Conservation (phyloP, 1,139 yeast species). For the Meyerozyma elateridarum region DNA sequence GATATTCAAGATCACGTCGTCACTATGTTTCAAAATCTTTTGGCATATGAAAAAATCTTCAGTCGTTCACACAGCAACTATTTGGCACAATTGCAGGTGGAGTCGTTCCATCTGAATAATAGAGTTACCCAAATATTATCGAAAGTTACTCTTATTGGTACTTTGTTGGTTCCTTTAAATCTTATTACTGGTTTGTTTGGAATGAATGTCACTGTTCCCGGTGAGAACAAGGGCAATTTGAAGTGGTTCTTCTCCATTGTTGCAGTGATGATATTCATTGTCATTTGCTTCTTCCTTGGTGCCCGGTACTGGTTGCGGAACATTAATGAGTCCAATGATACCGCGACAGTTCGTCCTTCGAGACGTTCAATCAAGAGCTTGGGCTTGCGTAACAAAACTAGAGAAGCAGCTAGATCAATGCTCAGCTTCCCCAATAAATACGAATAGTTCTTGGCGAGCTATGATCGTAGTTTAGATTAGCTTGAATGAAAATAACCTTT, state of each 20-base stretch:
- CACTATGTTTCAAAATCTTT: slow-evolving; percentile 88
- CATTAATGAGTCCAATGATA: slow-evolving; percentile 12
- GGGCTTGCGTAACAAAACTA: slow-evolving; percentile 33
- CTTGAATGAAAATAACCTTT: too few relatives aligned
- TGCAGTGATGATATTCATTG: slow-evolving; percentile 33
- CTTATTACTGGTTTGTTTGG: slow-evolving; percentile 91
- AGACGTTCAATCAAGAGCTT: slow-evolving; percentile 42
- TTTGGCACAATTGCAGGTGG: slow-evolving; percentile 90
- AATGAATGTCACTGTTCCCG: slow-evolving; percentile 92
- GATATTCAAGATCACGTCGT: slow-evolving; percentile 97
- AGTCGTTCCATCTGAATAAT: slow-evolving; percentile 79
- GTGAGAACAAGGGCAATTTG: slow-evolving; percentile 42
- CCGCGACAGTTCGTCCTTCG: slow-evolving; percentile 14
- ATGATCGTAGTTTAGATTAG: too few relatives aligned
- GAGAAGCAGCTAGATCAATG: slow-evolving; percentile 33
- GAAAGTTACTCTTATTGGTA: slow-evolving; percentile 86
- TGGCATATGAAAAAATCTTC: slow-evolving; percentile 88
- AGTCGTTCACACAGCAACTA: slow-evolving; percentile 90
- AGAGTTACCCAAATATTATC: slow-evolving; percentile 83
- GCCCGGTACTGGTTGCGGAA: slow-evolving; percentile 36
- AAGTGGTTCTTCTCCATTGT: slow-evolving; percentile 37
- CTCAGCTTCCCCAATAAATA: slow-evolving; percentile 39
- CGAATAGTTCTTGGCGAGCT: slow-evolving; percentile 20
- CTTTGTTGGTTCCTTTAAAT: slow-evolving; percentile 85
- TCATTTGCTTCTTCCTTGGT: slow-evolving; percentile 22